Base-by-base conservation (phyloP, 805 yeast genomes). In the Candida silvicultrix region DNA sequence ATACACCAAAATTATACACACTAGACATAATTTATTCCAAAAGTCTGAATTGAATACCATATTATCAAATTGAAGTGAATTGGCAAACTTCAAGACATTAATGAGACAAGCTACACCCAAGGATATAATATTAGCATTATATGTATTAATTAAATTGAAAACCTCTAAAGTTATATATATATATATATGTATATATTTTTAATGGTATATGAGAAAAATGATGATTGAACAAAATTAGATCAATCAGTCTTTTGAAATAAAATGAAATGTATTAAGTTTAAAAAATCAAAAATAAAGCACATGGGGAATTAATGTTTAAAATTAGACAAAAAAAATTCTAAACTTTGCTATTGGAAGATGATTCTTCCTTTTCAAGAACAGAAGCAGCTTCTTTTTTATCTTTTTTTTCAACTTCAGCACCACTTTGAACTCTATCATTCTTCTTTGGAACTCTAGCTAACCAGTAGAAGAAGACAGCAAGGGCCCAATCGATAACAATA, bases 381-480 rank as follows among this genome's bases (percentile, higher is more conserved):
- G 37, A 34, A n/a, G 16, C 19, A 14, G 35, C 7, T 18, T 34
- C 37, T 34, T 16, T 34, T 10, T 34, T 34, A 4, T 34, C 14
- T 34, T 16, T 34, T 34, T 21, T 2, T 18, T 37, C 19, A 21
- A 6, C 23, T 37, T 35, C 38, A 35, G 21, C 38, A 35, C 38
- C 38, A 16, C 22, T 35, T 16, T 37, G 20, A 21, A 42, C 35
- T 23, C 44, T 34, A 22, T 42, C 28, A 8, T 14, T 16, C 39
- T 42, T 42, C 45, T 42, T 42, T 42, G 45, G 45, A 25, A 42
- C 45, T 44, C 46, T 44, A 16, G 42, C 42, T 25, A 38, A 34
- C 46, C 83, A 79, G 69, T 81, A 71, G 46, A 68, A 56, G 50
- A 62, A 71, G 1, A 61, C 44, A 36, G 83, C 67, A 43, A 66